Base-by-base conservation (phyloP, 1,284 basidiomycete genomes). In the Sporisorium scitamineum region DNA sequence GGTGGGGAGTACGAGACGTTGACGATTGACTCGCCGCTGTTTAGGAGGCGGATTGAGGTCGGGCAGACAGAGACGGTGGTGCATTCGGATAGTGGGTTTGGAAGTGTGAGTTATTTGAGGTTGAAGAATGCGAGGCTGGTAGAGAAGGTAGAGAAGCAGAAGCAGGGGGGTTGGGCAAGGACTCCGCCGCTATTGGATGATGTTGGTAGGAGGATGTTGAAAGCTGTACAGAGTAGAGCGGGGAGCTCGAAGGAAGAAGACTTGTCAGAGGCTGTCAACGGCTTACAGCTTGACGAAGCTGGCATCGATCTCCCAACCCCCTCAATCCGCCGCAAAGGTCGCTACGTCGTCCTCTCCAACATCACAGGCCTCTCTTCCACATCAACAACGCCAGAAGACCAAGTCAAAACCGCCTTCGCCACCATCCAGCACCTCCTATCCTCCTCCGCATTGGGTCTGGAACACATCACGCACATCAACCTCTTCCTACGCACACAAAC, bases 1-100 rank as follows among this genome's bases (percentile, higher is more conserved):
- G 97, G 97, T 3, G 97, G 97, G 2, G 97, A 99, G 87, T 99
- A 98, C 85, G 97, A 99, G 86, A 94, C 93, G 0, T 87, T 98
- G 61, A 97, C 96, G 1, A 87, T 96, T 22, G 94, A 98, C 80
- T 93, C 92, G 68, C 94, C 95, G 0, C 83, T 97, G 22, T 99
- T 97, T 89, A 93, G 92, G 76, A 88, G 89, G 52, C 88, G 89
- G 13, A 91, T 99, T 45, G 84, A 87, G 4, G 85, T 98, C 34
- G 62, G 69, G 4, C 60, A 80, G 31, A 72, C 61, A 0, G 76
- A 81, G 61, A 73, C 69, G n/a, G 78, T 84, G 16, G 51, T 83
- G 3, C 83, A 84, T 54, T 61, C 72, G 13, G 82, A 84, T 48
- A 63, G 75, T 7, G 73, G 57, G 0, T 82, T 84, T 57, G 84